phyloP scores from a whole-genome alignment of 2,329 filamentous ascomycete genomes.

The Paraconiothyrium sp. region DNA sequence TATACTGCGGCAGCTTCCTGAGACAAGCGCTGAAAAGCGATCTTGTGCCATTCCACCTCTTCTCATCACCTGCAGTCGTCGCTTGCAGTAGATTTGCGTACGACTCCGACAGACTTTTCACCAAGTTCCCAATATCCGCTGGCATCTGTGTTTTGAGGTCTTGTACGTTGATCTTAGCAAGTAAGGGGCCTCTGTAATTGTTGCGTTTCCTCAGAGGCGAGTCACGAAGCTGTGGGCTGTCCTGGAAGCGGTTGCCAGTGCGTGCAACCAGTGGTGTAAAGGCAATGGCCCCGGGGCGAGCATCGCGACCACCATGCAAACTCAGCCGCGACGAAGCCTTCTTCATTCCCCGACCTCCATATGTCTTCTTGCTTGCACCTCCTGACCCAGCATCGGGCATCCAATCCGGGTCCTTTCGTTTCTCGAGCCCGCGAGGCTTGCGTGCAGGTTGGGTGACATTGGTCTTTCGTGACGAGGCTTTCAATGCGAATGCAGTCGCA shows the following conservation, averaged over 20 bases:
- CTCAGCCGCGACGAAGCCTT: slow-evolving; percentile 20
- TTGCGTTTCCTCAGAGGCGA: slow-evolving; percentile 37
- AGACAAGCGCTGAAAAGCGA: slow-evolving; percentile 53
- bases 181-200: slow-evolving; percentile 36
- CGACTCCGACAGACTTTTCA: slow-evolving; percentile 42
- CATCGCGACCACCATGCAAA: slow-evolving; percentile 16
- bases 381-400: slow-evolving; percentile 36
- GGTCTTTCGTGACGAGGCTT: slow-evolving; percentile 36
- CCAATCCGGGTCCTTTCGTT: slow-evolving; percentile 49
- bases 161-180: slow-evolving; percentile 30
- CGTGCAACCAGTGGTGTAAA: slow-evolving; percentile 48
- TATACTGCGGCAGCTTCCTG: slow-evolving; percentile 52
- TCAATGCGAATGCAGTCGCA: slow-evolving; percentile 36
- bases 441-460: slow-evolving; percentile 37
- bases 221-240: slow-evolving; percentile 41
- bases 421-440: slow-evolving; percentile 46
- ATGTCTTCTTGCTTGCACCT: slow-evolving; percentile 41
- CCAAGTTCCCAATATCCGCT: slow-evolving; percentile 39
- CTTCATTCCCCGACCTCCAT: slow-evolving; percentile 40
- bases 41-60: slow-evolving; percentile 44
- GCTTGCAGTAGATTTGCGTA: slow-evolving; percentile 49
- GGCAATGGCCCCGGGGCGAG: slow-evolving; percentile 44
- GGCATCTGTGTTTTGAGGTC: slow-evolving; percentile 32
- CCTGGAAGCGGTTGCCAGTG: slow-evolving; percentile 35
- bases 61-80: slow-evolving; percentile 31